Percentiles rank a stretch among this genome's conserved stretches.
Conservation (phyloP, 805 yeast species). For the Ogataea methylovora region DNA sequence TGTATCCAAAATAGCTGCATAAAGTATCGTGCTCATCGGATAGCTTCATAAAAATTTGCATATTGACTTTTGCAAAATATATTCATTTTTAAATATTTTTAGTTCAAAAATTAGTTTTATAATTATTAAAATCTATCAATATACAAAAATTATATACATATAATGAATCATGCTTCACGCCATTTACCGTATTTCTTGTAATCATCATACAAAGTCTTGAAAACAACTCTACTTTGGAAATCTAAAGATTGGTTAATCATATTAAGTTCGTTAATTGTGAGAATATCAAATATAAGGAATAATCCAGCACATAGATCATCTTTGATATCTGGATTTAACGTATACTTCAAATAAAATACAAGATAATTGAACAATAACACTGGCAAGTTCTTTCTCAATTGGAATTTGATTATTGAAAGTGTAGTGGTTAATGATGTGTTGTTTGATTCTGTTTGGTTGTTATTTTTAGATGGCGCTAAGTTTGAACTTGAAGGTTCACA, state of each 20-base stretch:
- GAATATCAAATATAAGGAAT: slow-evolving; percentile 57
- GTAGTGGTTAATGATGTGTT: slow-evolving; percentile 41
- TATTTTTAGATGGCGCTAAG: slow-evolving; percentile 7
- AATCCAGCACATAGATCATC: slow-evolving; percentile 47
- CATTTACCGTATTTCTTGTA: slow-evolving; percentile 78
- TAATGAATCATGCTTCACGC: slow-evolving; percentile 42
- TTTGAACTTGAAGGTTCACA: slow-evolving; percentile 58
- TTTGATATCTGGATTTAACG: slow-evolving; percentile 39
- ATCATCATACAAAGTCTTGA: slow-evolving; percentile 59
- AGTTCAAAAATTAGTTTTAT: no score
- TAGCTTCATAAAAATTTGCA: no score
- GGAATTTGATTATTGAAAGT: slow-evolving; percentile 45
- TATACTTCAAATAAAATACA: slow-evolving; percentile 39
- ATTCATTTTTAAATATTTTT: no score
- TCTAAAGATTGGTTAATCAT: slow-evolving; percentile 62
- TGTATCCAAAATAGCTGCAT: no score
- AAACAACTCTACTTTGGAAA: slow-evolving; percentile 57
- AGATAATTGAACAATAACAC: slow-evolving; percentile 53
- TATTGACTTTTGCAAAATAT: no score
- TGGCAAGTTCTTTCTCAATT: slow-evolving; percentile 58
- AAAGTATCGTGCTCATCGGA: no score
- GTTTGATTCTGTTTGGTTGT: slow-evolving; percentile 17
- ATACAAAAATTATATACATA: no score
- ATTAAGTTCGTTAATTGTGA: slow-evolving; percentile 60
- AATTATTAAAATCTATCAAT: no score